Conservation (phyloP, 768 basidiomycete species). For the Mycena epipterygia region DNA sequence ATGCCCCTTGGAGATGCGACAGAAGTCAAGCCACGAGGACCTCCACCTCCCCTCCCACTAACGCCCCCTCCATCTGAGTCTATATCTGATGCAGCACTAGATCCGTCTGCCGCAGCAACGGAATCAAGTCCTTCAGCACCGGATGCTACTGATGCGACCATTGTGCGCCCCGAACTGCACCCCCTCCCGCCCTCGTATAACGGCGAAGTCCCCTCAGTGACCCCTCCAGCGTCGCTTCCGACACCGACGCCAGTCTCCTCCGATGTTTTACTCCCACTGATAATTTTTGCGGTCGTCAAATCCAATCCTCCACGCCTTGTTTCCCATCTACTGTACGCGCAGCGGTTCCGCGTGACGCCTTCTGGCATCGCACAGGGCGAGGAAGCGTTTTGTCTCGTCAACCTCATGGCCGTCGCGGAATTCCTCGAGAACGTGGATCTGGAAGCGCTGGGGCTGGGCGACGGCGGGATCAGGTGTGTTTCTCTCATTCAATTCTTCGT, state of each 20-base stretch:
- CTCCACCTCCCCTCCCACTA: constrained; percentile 29
- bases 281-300: constrained; percentile 96
- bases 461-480: constrained; percentile 73
- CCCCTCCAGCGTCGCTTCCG: constrained; percentile 30
- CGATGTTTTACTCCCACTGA: constrained; percentile 91
- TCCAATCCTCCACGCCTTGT: constrained; percentile 89
- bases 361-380: constrained; percentile 72
- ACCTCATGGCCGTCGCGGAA: constrained; percentile 94
- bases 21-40: constrained; percentile 7
- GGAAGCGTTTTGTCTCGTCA: constrained; percentile 93
- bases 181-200: constrained; percentile 32
- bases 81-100: constrained; percentile 8
- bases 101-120: not conserved
- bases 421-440: constrained; percentile 97
- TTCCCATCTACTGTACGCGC: constrained; percentile 75
- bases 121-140: not conserved
- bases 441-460: constrained; percentile 70
- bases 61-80: constrained; percentile 26
- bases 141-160: not conserved
- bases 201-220: not conserved
- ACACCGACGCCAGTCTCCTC: constrained; percentile 61
- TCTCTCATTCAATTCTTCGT: constrained; percentile 13
- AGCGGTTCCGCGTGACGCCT: constrained; percentile 62
- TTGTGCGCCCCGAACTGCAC: constrained; percentile 22
- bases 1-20: not conserved